Evolutionary conservation across 345 rosid species (phyloP), one percentile per base, ranked within the genome.

Genomic region (Euphorbia lathyris): DNA sequence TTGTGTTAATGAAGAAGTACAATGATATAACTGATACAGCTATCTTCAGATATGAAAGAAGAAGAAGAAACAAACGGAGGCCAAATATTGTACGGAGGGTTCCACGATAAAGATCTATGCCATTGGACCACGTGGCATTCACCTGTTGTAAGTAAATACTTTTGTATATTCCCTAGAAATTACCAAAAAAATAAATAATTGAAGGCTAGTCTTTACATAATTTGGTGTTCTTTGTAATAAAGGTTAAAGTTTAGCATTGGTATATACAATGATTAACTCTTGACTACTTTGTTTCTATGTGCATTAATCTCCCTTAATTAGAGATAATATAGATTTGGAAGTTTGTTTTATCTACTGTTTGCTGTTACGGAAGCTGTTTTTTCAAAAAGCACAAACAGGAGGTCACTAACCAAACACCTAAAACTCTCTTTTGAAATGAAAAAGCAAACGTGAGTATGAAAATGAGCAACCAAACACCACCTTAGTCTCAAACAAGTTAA

Each of bases 51-150:
- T 48, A 23, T 20, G 34, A 34, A n/a, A n/a, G n/a, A n/a, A n/a
- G n/a, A 17, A 36, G 30, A 73, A 43, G 56, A 68, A 48, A n/a
- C 36, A 3, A 11, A 43, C 20, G 64, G 66, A 60, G 27, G 29
- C 72, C 29, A 27, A 57, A 65, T 72, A 38, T 30, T 66, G 34
- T 55, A 7, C 1, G 51, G 69, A 60, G 58, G 72, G 53, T 72
- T 72, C 62, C 56, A 36, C 23, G 13, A 52, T 16, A 16, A 56
- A 22, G 40, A 30, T 48, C 38, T 58, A 50, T 27, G 63, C 7
- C 5, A 51, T 34, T 57, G n/a, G 71, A 32, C 11, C 8, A 13
- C 40, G 40, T 40, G 17, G 19, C 20, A 36, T 32, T 71, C 75
- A 13, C 27, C 48, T 5, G 42, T 66, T 70, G 63, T 29, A 78